phyloP scores from a whole-genome alignment of 2,329 filamentous ascomycete genomes.

The Rutstroemia sydowiana region DNA sequence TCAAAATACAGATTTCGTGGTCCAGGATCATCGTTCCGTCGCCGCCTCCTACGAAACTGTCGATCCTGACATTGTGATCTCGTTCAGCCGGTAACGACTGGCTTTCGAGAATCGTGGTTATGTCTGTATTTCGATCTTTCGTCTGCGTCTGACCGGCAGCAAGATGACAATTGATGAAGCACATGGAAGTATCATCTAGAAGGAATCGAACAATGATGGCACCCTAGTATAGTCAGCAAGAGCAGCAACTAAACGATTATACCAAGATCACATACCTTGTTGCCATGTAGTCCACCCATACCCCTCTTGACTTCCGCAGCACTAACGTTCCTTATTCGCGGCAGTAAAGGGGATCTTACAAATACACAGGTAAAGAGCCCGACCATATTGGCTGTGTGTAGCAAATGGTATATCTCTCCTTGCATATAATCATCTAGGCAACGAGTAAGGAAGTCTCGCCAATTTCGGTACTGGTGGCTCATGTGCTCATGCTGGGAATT shows the following conservation, averaged over 20 bases:
- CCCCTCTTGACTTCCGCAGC: constrained; percentile 87
- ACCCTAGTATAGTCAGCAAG: constrained; percentile 41
- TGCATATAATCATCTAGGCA: constrained; percentile 80
- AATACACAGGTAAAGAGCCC: constrained; percentile 96
- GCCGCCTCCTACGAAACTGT: constrained; percentile 83
- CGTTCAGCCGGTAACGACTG: constrained; percentile 65
- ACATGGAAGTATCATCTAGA: constrained; percentile 87
- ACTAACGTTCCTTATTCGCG: constrained; percentile 68
- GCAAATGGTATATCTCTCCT: constrained; percentile 70
- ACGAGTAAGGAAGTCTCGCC: constrained; percentile 82
- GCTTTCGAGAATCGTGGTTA: constrained; percentile 80
- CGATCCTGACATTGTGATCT: constrained; percentile 59
- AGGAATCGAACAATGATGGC: constrained; percentile 87
- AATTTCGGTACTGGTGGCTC: constrained; percentile 95
- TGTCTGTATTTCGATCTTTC: constrained; percentile 83
- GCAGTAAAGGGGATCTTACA: constrained; percentile 71
- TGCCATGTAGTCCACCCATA: constrained; percentile 91
- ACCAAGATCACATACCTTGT: constrained; percentile 53
- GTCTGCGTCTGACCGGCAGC: constrained; percentile 90
- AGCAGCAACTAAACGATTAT: neutral
- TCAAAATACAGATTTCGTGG: constrained; percentile 94
- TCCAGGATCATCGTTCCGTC: constrained; percentile 93
- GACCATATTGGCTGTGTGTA: constrained; percentile 85
- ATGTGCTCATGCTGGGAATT: constrained; percentile 78
- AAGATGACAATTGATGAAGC: constrained; percentile 95